These are phyloP conservation scores for Phytophthora aleatoria DNA, from an alignment of 352 stramenopile species.

Conservation along the genomic window DNA sequence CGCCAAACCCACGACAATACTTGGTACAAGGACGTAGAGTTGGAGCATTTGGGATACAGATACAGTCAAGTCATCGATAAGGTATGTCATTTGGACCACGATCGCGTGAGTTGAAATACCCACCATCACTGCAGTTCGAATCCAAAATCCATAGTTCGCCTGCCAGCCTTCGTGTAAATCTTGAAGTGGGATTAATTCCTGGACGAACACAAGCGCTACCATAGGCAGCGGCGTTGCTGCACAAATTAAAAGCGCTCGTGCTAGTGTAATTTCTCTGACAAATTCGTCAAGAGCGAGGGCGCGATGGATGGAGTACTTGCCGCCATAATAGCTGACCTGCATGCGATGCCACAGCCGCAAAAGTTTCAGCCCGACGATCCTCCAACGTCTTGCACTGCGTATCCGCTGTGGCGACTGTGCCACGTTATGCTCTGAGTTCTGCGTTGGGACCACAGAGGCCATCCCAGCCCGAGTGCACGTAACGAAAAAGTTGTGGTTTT, in stretches of 20 bases:
- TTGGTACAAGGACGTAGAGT: constrained; percentile 4
- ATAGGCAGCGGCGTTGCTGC: constrained; percentile 16
- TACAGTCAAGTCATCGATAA: constrained; percentile 20
- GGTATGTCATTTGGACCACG: constrained; percentile 15
- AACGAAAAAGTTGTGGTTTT: neutral
- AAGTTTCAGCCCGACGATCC: neutral
- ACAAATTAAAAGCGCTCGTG: constrained; percentile 5
- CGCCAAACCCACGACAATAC: neutral
- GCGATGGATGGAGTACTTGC: constrained; percentile 32
- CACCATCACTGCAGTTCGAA: constrained; percentile 19
- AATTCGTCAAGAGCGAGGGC: constrained; percentile 24
- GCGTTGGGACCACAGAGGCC: neutral
- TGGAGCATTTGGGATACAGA: constrained; percentile 2
- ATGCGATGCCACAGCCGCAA: constrained; percentile 3
- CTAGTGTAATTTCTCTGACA: constrained; percentile 2
- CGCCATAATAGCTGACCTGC: constrained; percentile 33
- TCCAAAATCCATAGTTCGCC: constrained; percentile 22
- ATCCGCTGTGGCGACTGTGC: neutral
- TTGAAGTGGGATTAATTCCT: constrained; percentile 30
- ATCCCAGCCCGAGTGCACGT: neutral
- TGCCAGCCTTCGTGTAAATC: constrained; percentile 8
- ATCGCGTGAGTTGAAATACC: constrained; percentile 8
- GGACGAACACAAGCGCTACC: constrained; percentile 5
- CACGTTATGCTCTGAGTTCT: neutral
- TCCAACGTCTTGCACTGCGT: neutral